Conservation (phyloP, 139 green algal genomes). For the Volvox africanus region DNA sequence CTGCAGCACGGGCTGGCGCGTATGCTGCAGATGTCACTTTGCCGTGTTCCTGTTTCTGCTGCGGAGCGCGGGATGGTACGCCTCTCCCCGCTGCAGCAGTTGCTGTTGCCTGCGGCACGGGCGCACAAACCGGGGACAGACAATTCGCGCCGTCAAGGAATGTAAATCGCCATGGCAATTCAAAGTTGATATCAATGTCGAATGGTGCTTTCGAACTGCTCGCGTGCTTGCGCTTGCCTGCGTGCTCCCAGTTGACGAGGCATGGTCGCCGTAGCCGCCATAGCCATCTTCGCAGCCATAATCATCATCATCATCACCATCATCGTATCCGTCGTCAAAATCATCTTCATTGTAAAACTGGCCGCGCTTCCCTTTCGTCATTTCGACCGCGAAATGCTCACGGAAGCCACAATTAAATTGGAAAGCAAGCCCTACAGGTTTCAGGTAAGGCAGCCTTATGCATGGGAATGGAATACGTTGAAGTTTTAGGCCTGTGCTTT, state of each 20-base stretch:
- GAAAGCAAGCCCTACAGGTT: too few species aligned
- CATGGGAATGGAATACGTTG: too few species aligned
- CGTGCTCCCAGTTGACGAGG: background rate
- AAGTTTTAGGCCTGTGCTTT: too few species aligned
- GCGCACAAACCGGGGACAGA: background rate
- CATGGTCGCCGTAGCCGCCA: constrained; percentile 61
- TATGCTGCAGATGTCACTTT: constrained; percentile 3
- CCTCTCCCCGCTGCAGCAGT: background rate
- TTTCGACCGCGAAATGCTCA: background rate
- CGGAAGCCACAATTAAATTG: too few species aligned
- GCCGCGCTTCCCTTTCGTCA: constrained; percentile 41
- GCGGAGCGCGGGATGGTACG: background rate
- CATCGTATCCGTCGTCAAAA: constrained; percentile 74
- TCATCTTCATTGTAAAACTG: constrained; percentile 75
- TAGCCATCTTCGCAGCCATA: constrained; percentile 65
- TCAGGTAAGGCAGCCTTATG: too few species aligned
- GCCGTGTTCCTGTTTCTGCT: background rate
- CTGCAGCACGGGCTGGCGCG: constrained; percentile 65
- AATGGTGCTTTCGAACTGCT: too few species aligned
- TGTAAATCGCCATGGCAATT: too few species aligned
- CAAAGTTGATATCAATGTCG: too few species aligned
- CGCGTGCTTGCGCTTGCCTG: background rate
- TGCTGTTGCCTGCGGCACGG: background rate
- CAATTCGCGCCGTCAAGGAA: too few species aligned
- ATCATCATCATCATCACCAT: constrained; percentile 63